A percentile compares a stretch with the other conserved stretches of the same genome.
Conservation (phyloP, 2,329 filamentous ascomycete species). For the Cordyceps javanica region DNA sequence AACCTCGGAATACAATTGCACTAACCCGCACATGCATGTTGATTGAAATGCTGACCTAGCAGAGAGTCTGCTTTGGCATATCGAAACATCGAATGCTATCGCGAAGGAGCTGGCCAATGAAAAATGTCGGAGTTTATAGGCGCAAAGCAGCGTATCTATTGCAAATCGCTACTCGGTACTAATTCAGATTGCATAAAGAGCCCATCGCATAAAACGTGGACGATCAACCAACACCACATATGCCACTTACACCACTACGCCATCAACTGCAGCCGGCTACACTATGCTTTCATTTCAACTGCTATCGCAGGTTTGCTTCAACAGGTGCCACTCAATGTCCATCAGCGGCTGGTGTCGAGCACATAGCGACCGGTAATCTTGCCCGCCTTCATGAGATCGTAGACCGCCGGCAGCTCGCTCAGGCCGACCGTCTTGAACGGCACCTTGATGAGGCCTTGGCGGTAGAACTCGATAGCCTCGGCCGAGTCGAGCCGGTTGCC, state of each 20-base stretch:
- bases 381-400: constrained; percentile 63
- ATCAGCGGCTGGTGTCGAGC: constrained; percentile 56
- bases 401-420: constrained; percentile 74
- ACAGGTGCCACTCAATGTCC: background rate
- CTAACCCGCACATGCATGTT: too few species aligned
- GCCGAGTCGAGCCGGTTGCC: constrained; percentile 83
- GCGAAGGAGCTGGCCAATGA: background rate
- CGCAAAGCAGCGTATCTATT: background rate
- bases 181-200: background rate
- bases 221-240: background rate
- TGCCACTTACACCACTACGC: background rate
- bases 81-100: too few species aligned
- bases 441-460: constrained; percentile 74
- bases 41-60: too few species aligned
- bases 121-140: fast-evolving
- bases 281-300: background rate
- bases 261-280: background rate
- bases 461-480: constrained; percentile 88
- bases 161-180: background rate
- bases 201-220: background rate
- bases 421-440: constrained; percentile 83
- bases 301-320: background rate
- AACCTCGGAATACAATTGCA: background rate
- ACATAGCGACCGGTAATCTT: constrained; percentile 75
- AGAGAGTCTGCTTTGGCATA: too few species aligned